Evolutionary conservation across 495 filamentous ascomycete genomes (phyloP), one percentile per base, ranked within the genome.

Genomic region (Trichocladium uniseriatum): DNA sequence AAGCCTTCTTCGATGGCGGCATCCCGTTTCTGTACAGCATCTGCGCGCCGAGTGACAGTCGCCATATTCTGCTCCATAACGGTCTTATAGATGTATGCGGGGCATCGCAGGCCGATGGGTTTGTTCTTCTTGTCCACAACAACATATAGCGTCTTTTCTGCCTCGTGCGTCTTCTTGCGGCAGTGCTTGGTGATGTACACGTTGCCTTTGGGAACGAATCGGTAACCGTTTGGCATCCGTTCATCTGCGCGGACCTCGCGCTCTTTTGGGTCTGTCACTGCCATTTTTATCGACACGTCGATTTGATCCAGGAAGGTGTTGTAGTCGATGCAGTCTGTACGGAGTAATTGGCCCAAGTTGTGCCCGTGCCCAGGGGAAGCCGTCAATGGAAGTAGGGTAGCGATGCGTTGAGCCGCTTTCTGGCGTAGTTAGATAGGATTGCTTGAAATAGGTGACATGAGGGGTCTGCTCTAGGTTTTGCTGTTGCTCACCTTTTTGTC

Each of bases 101-200:
- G 69, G 18, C 69, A 70, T 7, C 63, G 61, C 21, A 72, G 55
- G 5, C 69, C 70, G n/a, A 64, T 28, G 11, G 36, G 50, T 28
- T 56, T 60, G 14, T 53, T 46, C 9, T 38, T 36, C 3, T 45
- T 44, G 39, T 65, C 44, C 9, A 57, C 15, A 13, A 72, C 70
- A 2, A 66, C 54, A 31, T 66, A 73, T 1, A 72, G 45, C 5
- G 49, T 48, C 29, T 60, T 43, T 19, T 45, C 47, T 15, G 59
- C 55, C 9, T 37, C 53, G n/a, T 58, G 59, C 3, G 69, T 66
- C 15, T 52, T 43, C n/a, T 53, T 50, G 24, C 67, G 64, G 50
- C 68, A 72, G 52, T 68, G 32, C 18, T 52, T 54, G 22, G 69
- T 72, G 21, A 65, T 50, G 52, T 68, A 73, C 2, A 52, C 41